Conservation (phyloP, 139 green algal species). For the Chlamydomonas sp. region DNA sequence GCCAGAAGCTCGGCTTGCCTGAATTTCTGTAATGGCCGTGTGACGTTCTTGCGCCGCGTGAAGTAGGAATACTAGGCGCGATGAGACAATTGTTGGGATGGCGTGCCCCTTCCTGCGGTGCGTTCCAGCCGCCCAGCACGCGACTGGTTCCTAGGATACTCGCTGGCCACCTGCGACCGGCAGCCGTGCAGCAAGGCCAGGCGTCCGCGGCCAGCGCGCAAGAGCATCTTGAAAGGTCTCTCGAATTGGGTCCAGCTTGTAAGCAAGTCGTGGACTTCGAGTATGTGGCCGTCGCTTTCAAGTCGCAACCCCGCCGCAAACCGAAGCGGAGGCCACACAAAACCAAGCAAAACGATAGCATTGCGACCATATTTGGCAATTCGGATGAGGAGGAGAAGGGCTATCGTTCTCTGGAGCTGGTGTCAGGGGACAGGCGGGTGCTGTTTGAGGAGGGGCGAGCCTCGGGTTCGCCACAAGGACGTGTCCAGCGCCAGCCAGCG, state of each 20-base stretch:
- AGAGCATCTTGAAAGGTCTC: slow-evolving; percentile 4
- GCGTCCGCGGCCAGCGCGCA: not conserved
- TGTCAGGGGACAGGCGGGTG: slow-evolving; percentile 18
- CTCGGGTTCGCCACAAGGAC: not conserved
- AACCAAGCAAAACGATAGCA: not conserved
- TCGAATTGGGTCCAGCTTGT: not conserved
- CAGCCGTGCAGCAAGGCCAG: too few relatives aligned
- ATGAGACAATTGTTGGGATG: too few relatives aligned
- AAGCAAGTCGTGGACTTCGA: slow-evolving; percentile 26
- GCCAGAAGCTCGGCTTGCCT: too few relatives aligned
- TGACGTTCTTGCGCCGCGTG: too few relatives aligned
- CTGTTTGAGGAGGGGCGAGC: not conserved
- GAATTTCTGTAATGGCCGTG: too few relatives aligned
- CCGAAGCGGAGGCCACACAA: not conserved
- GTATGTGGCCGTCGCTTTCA: slow-evolving; percentile 31
- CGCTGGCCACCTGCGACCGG: too few relatives aligned
- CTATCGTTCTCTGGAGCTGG: slow-evolving; percentile 15
- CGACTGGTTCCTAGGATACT: too few relatives aligned
- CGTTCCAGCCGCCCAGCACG: too few relatives aligned
- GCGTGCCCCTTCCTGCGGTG: too few relatives aligned
- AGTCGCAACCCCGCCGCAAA: not conserved
- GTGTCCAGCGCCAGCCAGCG: not conserved
- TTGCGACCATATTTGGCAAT: not conserved
- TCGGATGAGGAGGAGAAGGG: not conserved
- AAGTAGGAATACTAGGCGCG: too few relatives aligned